Evolutionary conservation across 169 alveolate species (phyloP).

Genomic region (Plasmodium vivax): DNA sequence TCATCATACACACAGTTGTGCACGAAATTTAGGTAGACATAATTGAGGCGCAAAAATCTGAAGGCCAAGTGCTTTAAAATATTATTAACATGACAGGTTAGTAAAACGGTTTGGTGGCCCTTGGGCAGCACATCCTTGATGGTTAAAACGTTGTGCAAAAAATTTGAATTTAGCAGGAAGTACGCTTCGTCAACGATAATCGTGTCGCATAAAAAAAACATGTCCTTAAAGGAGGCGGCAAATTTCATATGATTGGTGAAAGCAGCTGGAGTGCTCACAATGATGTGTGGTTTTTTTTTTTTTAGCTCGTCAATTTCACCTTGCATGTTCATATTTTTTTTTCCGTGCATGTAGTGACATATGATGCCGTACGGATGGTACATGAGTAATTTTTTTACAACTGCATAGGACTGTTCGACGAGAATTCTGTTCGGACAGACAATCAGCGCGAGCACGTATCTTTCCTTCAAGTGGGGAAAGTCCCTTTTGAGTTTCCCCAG

Average conservation of each 20-base stretch:
- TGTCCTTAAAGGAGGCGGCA: not conserved
- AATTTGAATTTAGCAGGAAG: constrained; percentile 48
- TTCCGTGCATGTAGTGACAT: constrained; percentile 69
- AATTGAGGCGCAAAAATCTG: constrained; percentile 62
- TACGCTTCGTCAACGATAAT: constrained; percentile 66
- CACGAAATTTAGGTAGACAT: constrained; percentile 61
- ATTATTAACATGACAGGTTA: constrained; percentile 64
- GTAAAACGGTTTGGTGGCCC: constrained; percentile 60
- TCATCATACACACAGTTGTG: constrained; percentile 47
- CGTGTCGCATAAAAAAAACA: constrained; percentile 70
- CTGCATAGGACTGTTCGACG: constrained; percentile 50
- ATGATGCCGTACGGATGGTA: constrained; percentile 56
- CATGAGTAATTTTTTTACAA: constrained; percentile 49
- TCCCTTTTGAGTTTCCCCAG: constrained; percentile 21
- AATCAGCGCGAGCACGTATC: constrained; percentile 30
- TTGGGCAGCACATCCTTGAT: constrained; percentile 61
- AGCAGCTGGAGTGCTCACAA: constrained; percentile 55
- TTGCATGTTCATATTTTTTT: constrained; percentile 66
- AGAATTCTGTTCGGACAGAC: constrained; percentile 58
- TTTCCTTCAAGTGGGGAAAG: constrained; percentile 13
- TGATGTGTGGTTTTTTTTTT: constrained; percentile 63
- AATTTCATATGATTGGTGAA: constrained; percentile 36
- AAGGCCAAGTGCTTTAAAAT: constrained; percentile 48
- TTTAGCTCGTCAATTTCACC: constrained; percentile 46
- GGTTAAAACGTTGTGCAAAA: constrained; percentile 37